Evolutionary conservation across 2,329 filamentous ascomycete genomes (phyloP).

Genomic region (Fusarium hainanense): DNA sequence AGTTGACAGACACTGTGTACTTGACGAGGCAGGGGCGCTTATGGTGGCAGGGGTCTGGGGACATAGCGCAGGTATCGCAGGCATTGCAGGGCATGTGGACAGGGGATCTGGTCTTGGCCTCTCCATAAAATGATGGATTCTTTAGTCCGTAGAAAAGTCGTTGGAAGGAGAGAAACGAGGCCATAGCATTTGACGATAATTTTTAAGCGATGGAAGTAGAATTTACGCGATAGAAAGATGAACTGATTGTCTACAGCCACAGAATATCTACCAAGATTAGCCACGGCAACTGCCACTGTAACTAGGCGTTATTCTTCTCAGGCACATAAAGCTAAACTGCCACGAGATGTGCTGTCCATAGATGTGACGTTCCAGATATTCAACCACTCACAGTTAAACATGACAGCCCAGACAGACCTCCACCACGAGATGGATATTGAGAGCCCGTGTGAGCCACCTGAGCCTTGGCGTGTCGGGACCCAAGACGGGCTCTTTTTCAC

Average conservation of each 20-base stretch:
- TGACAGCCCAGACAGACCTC: constrained; percentile 11
- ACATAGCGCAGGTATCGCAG: constrained; percentile 18
- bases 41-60: constrained; percentile 21
- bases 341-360: constrained; percentile 2
- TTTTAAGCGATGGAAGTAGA: constrained; percentile 5
- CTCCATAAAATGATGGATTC: constrained; percentile 20
- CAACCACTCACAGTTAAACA: background rate
- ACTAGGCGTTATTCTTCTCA: background rate
- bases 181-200: constrained; percentile 18
- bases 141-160: constrained; percentile 23
- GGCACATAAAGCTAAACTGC: background rate
- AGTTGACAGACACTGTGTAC: constrained; percentile 32
- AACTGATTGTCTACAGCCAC: background rate
- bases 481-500: constrained; percentile 14
- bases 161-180: constrained; percentile 24
- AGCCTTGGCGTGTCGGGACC: constrained; percentile 28
- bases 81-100: constrained; percentile 10
- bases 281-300: too few species aligned
- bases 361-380: background rate
- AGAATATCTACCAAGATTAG: too few species aligned
- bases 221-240: background rate
- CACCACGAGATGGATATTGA: constrained; percentile 10
- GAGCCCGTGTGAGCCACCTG: constrained; percentile 22
- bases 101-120: constrained; percentile 16
- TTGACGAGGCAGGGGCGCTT: constrained; percentile 30